Evolutionary conservation across 495 filamentous ascomycete species (phyloP), one percentile per base, ranked within the genome.

Genomic region (Penicillium bovifimosum): DNA sequence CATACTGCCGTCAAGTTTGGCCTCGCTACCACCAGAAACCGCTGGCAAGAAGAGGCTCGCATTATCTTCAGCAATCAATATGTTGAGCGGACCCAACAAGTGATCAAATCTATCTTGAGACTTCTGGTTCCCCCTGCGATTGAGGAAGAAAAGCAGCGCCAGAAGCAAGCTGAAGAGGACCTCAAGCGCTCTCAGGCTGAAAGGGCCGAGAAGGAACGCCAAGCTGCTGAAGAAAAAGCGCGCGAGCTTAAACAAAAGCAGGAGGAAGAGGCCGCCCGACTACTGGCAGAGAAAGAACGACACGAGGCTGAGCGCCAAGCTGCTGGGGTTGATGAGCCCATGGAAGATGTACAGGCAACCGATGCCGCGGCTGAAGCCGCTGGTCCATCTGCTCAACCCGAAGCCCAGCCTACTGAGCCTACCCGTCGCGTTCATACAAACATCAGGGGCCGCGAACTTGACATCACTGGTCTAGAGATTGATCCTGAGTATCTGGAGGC

Each of bases 401-500:
- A 75, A 51, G 62, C 76, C 5, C 76, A 70, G 3, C 73, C 82
- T 40, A 69, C 78, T 18, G 79, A 84, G 49, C 65, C 75, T 41
- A 60, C 61, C 13, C 75, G 72, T 20, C 87, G 88, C 11, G 77
- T 92, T 41, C 80, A 79, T 42, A 91, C 87, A 6, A 91, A 80
- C 1, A 88, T 99, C 47, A 82, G 90, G 56, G 91, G 90, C 26
- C 84, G 85, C 41, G 80, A 88, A 47, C 75, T 95, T 41, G 92
- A 99, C 63, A 92, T 99, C 48, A 97, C 93, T 5, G 86, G 83
- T 24, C 79, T 99, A 57, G 91, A 91, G 52, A 96, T 99, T 52
- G 93, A 99, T 60, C 80, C 87, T 11, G 90, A 90, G 35, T 99
- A 95, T 67, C 80, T 99, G 3, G 89, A 93, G 48, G 95, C 90